Evolutionary conservation across 2,329 filamentous ascomycete species (phyloP).

Genomic region (Emmonsiellopsis sp.): DNA sequence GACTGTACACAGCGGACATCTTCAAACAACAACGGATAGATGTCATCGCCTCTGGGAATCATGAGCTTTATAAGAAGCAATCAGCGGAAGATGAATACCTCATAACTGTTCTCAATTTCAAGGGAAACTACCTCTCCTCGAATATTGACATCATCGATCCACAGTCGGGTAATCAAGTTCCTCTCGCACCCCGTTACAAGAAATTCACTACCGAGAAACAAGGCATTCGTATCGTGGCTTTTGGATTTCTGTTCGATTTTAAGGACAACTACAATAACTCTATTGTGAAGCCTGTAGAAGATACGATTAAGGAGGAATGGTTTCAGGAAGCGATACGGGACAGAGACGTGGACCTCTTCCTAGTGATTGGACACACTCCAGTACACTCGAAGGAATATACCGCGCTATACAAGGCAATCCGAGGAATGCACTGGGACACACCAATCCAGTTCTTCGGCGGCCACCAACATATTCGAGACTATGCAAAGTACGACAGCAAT

Average conservation of each 20-base stretch:
- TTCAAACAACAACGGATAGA: slow-evolving; percentile 75
- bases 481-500: slow-evolving; percentile 65
- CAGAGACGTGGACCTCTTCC: slow-evolving; percentile 69
- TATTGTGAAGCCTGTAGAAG: slow-evolving; percentile 66
- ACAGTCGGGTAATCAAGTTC: slow-evolving; percentile 58
- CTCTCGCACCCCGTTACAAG: slow-evolving; percentile 72
- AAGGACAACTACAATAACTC: slow-evolving; percentile 86
- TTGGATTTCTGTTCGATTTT: slow-evolving; percentile 95
- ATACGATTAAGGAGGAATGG: slow-evolving; percentile 77
- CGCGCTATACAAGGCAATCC: slow-evolving; percentile 67
- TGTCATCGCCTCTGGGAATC: slow-evolving; percentile 79
- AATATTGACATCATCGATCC: slow-evolving; percentile 83
- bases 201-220: slow-evolving; percentile 90
- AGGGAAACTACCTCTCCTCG: slow-evolving; percentile 72
- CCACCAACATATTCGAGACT: slow-evolving; percentile 81
- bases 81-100: slow-evolving; percentile 70
- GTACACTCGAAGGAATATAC: slow-evolving; percentile 72
- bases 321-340: slow-evolving; percentile 79
- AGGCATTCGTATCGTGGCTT: slow-evolving; percentile 71
- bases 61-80: slow-evolving; percentile 80
- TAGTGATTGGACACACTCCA: slow-evolving; percentile 78
- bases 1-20: slow-evolving; percentile 80
- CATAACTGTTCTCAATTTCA: slow-evolving; percentile 74
- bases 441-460: slow-evolving; percentile 90
- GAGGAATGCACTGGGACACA: slow-evolving; percentile 64